Evolutionary conservation across 139 green algal species (phyloP).

Genomic region (Edaphochlamys debaryana): DNA sequence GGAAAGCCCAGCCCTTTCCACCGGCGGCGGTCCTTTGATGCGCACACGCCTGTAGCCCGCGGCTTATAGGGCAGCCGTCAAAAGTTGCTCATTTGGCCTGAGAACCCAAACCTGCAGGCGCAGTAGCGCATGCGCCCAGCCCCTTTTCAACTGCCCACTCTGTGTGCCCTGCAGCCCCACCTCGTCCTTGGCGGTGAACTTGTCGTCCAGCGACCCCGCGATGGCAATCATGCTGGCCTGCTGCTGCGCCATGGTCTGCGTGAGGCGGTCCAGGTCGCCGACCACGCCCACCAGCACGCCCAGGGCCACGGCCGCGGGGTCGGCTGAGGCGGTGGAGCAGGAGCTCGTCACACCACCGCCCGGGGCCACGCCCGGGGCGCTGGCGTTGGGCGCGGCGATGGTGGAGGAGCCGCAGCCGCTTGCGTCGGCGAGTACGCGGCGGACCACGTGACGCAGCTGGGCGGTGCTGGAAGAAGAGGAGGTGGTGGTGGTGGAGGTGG

Average conservation of each 20-base stretch:
- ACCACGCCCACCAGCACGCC: constrained; percentile 8
- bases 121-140: neutral
- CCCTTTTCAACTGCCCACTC: neutral
- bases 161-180: neutral
- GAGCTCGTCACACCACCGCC: neutral
- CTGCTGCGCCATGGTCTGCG: neutral
- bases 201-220: neutral
- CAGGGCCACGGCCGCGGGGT: neutral
- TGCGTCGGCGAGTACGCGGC: constrained; percentile 3
- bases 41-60: too few species aligned
- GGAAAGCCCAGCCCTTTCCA: too few species aligned
- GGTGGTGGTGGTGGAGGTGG: too few species aligned
- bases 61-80: too few species aligned
- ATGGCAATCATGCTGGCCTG: neutral
- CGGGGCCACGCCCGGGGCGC: too few species aligned
- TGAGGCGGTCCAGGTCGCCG: neutral
- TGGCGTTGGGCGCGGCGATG: neutral
- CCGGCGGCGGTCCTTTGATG: too few species aligned
- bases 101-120: neutral
- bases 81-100: too few species aligned
- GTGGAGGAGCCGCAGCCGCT: neutral
- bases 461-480: too few species aligned
- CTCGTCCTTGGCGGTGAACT: neutral
- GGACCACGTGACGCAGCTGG: neutral
- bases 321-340: neutral